Base-by-base conservation (phyloP, 345 rosid genomes). In the Aurinia saxatilis region DNA sequence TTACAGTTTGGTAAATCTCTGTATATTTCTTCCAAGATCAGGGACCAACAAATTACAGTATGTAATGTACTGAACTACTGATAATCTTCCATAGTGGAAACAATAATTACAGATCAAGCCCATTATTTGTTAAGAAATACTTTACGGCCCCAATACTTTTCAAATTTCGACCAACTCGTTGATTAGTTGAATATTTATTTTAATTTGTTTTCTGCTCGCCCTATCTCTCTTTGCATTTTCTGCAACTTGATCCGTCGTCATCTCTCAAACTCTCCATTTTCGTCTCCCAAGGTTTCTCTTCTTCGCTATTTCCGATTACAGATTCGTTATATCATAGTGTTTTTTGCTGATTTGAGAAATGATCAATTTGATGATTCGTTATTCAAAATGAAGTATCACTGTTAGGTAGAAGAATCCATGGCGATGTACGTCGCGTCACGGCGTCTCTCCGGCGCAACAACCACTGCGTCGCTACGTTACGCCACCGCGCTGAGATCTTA, bases 401-500 rank as follows among this genome's bases (percentile, higher is more conserved):
- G 10, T 52, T 58, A 47, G 56, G 47, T 65, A 50, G 66, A 57
- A 69, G 35, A 29, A 45, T 30, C 52, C 68, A 90, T 90, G 97
- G 81, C 84, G 47, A 68, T 82, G 50, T 75, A 60, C 49, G 46
- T 80, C 19, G 66, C 74, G 13, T 71, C 84, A 49, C 87, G 97
- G 78, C 89, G 93, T 16, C 71, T 85, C 50, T 77, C 87, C 3
- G 38, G 66, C 7, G 68, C 78, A 76, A 65, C 81, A 52, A 53
- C 78, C 2, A 79, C 72, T 29, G 47, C 83, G 17, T 50, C 82
- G 14, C 67, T 82, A 70, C 84, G 79, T 56, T 76, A 72, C 53
- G 81, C 84, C 18, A 68, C 79, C 19, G 68, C 72, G 17, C 56
- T 63, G 79, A 79, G 98, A 67, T 76, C 73, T 16, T 80, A 65